phyloP scores from a whole-genome alignment of 192 early-diverging fungal species.

The Haplosporangium gracile region DNA sequence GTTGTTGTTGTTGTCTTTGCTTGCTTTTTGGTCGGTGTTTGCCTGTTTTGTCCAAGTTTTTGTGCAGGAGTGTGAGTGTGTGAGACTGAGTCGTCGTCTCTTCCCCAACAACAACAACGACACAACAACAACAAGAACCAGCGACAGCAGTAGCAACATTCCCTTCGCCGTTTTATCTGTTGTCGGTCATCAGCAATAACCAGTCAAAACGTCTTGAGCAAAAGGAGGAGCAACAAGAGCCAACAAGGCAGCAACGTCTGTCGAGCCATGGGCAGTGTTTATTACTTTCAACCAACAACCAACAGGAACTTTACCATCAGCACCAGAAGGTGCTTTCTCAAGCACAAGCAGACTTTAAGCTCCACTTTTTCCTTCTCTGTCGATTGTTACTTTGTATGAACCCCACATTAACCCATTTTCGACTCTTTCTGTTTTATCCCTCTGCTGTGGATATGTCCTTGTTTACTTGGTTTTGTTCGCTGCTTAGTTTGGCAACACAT shows the following conservation, averaged over 20 bases:
- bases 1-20: background rate
- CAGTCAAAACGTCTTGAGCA: background rate
- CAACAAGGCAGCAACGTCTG: background rate
- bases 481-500: slow-evolving; percentile 88
- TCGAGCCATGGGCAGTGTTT: background rate
- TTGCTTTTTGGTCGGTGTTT: background rate
- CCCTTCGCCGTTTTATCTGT: background rate
- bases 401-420: background rate
- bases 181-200: background rate
- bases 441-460: background rate
- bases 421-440: background rate
- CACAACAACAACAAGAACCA: background rate
- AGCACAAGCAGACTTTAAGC: background rate
- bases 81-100: background rate
- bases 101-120: background rate
- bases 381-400: background rate
- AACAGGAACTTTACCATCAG: background rate
- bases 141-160: background rate
- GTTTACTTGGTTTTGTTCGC: background rate
- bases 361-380: background rate
- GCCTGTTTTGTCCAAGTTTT: background rate
- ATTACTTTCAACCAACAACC: background rate
- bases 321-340: background rate
- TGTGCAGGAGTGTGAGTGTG: background rate
- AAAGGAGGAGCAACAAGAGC: background rate